Evolutionary conservation across 257 asterid genomes (phyloP).

Genomic region (Penstemon eatonii): DNA sequence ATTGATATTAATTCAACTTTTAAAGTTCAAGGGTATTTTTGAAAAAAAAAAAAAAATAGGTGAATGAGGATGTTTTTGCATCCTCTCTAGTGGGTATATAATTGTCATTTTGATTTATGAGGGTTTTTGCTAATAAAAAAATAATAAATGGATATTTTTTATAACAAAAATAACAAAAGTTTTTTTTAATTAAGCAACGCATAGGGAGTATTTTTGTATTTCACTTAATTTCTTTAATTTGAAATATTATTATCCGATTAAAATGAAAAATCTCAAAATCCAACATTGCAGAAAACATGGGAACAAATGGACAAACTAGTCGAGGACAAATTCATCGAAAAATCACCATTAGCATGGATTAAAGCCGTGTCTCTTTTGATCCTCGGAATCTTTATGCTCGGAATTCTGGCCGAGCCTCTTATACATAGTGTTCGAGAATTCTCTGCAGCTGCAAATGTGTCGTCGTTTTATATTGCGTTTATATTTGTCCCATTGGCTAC

Average conservation of each 20-base stretch:
- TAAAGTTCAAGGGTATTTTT: no score
- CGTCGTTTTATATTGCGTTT: conserved; percentile 57
- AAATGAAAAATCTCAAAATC: neutral
- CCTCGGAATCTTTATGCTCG: conserved; percentile 48
- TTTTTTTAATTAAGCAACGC: no score
- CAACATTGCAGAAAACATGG: conserved; percentile 56
- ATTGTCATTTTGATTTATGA: no score
- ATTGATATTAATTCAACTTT: no score
- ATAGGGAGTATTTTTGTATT: no score
- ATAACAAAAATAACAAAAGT: no score
- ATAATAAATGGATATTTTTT: no score
- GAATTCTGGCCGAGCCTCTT: conserved; percentile 64
- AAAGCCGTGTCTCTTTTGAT: conserved; percentile 47
- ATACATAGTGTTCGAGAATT: conserved; percentile 52
- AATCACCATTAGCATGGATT: conserved; percentile 46
- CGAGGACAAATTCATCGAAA: conserved; percentile 43
- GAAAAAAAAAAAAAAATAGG: no score
- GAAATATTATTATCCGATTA: neutral
- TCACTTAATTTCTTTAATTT: no score
- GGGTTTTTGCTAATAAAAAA: no score
- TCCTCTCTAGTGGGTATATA: no score
- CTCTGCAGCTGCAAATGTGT: conserved; percentile 41
- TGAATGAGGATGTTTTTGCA: no score
- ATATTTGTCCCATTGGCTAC: conserved; percentile 59
- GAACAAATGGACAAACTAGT: conserved; percentile 51